phyloP scores from a whole-genome alignment of 148 eudicot genomes.

The Persicaria tinctoria region DNA sequence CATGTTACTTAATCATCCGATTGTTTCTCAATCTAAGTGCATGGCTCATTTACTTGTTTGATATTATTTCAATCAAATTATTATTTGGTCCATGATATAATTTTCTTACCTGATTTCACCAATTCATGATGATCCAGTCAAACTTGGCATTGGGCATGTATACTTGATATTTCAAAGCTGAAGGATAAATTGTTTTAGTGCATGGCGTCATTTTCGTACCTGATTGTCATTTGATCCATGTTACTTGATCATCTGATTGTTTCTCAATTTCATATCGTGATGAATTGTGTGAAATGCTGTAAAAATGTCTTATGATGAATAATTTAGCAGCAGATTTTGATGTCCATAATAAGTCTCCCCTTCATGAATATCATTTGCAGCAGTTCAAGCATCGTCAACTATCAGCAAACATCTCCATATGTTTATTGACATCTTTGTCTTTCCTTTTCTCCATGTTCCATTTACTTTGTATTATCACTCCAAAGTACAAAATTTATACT shows the following conservation, averaged over 20 bases:
- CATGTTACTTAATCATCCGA: too few species aligned
- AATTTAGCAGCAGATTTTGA: background rate
- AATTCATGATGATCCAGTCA: background rate
- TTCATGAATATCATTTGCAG: background rate
- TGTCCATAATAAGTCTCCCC: background rate
- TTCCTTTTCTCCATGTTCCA: too few species aligned
- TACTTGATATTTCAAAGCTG: background rate
- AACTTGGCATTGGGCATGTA: background rate
- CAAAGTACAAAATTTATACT: too few species aligned
- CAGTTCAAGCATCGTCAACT: background rate
- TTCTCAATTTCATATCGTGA: background rate
- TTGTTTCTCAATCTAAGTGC: too few species aligned
- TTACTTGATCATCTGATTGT: too few species aligned
- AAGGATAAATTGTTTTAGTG: too few species aligned
- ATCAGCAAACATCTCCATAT: background rate
- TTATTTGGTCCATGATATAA: background rate
- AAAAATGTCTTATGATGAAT: background rate
- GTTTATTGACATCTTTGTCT: too few species aligned
- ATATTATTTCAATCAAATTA: background rate
- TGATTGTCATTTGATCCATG: too few species aligned
- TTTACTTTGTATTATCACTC: too few species aligned
- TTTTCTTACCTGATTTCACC: background rate
- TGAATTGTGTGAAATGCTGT: too few species aligned
- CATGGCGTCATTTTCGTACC: too few species aligned
- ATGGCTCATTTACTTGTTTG: too few species aligned